Percentiles rank a stretch among this genome's conserved stretches.
Conservation (phyloP, 2,329 filamentous ascomycete genomes). For the Allantophomopsis cytisporea region DNA sequence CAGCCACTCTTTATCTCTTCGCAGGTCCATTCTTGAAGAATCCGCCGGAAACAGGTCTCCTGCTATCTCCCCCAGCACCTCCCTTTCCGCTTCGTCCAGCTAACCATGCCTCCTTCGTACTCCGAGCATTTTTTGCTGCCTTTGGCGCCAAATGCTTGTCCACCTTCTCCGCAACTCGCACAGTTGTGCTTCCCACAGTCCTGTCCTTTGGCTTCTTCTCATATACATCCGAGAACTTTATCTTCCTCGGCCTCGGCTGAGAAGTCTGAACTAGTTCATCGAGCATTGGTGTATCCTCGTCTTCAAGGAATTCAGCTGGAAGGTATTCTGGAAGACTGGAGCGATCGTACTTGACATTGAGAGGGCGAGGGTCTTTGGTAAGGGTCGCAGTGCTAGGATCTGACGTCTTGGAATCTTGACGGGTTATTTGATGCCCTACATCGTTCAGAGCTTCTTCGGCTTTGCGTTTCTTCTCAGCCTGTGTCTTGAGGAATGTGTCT, state of each 20-base stretch:
- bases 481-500: constrained; percentile 11
- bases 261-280: background rate
- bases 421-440: background rate
- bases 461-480: constrained; percentile 13
- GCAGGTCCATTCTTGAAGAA: constrained; percentile 6
- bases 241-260: constrained; percentile 11
- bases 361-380: background rate
- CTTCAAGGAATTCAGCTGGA: constrained; percentile 15
- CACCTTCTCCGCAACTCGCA: constrained; percentile 10
- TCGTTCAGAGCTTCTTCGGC: constrained; percentile 1
- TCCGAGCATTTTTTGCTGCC: constrained; percentile 8
- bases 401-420: background rate
- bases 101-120: constrained; percentile 15
- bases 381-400: background rate
- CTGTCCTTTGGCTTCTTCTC: constrained; percentile 15
- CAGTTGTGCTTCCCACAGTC: constrained; percentile 14
- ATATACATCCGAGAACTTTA: constrained; percentile 11
- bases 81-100: constrained; percentile 10
- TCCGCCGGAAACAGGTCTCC: constrained; percentile 11
- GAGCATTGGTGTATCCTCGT: constrained; percentile 6
- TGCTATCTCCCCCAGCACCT: constrained; percentile 4
- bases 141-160: constrained; percentile 14
- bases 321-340: constrained; percentile 12
- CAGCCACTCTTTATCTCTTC: too few species aligned
- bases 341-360: constrained; percentile 1